Conservation (phyloP, 2,329 filamentous ascomycete genomes). For the Hypoxylon sp. region DNA sequence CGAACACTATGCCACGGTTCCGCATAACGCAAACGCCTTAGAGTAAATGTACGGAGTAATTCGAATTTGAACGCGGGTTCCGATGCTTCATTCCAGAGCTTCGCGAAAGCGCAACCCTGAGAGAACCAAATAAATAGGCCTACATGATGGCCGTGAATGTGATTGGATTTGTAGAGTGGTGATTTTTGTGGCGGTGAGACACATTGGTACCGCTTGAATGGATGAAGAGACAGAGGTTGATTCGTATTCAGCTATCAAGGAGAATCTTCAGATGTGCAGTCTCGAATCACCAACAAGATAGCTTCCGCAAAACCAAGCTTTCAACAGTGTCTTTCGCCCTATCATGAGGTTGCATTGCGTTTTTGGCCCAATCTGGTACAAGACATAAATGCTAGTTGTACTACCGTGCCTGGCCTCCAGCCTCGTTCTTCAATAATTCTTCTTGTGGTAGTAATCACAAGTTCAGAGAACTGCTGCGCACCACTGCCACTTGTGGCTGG, state of each 20-base stretch:
- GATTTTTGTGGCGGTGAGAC: background rate
- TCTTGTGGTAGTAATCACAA: background rate
- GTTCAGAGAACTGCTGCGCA: constrained; percentile 20
- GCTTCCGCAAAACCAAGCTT: background rate
- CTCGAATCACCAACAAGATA: background rate
- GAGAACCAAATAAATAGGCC: background rate
- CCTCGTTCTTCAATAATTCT: background rate
- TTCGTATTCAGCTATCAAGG: background rate
- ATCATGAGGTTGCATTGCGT: background rate
- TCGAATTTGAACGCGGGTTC: background rate
- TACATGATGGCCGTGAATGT: background rate
- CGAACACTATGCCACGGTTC: background rate
- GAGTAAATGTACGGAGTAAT: background rate
- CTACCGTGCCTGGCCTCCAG: background rate
- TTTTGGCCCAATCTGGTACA: background rate
- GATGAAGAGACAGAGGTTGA: background rate
- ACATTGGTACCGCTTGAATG: background rate
- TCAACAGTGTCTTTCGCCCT: background rate
- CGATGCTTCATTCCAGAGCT: background rate
- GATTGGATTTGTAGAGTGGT: background rate
- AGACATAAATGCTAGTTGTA: background rate
- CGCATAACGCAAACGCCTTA: background rate
- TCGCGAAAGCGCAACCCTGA: background rate
- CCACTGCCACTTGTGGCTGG: constrained; percentile 7
- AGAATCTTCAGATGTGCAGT: background rate